These are phyloP conservation scores for Candida arabinofermentans DNA, from an alignment of 805 yeast genomes.

Conservation along the genomic window DNA sequence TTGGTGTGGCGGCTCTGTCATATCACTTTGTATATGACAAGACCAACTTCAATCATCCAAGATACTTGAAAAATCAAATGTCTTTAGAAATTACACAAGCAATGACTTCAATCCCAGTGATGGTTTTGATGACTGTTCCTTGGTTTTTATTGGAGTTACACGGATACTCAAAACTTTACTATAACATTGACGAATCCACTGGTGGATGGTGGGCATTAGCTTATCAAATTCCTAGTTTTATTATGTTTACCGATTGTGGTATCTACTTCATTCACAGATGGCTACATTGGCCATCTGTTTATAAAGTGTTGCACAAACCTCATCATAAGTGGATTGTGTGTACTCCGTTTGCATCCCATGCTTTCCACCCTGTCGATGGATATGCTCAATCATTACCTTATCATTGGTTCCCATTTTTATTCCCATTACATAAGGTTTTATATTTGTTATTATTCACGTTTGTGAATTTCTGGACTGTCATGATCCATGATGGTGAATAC, in stretches of 20 bases:
- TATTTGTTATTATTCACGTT: slow-evolving; percentile 80
- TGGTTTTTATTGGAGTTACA: slow-evolving; percentile 82
- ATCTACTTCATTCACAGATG: slow-evolving; percentile 89
- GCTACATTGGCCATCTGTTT: slow-evolving; percentile 89
- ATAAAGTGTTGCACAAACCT: slow-evolving; percentile 88
- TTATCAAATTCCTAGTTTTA: slow-evolving; percentile 70
- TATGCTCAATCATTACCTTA: slow-evolving; percentile 90
- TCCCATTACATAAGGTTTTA: slow-evolving; percentile 87
- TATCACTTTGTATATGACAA: slow-evolving; percentile 80
- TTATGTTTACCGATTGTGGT: slow-evolving; percentile 91
- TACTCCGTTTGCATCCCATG: slow-evolving; percentile 97
- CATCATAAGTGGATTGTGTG: slow-evolving; percentile 99
- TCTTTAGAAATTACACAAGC: slow-evolving; percentile 78
- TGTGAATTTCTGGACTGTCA: slow-evolving; percentile 96
- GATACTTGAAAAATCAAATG: slow-evolving; percentile 93
- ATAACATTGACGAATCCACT: slow-evolving; percentile 52
- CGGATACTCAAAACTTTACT: slow-evolving; percentile 80
- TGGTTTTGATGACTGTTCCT: slow-evolving; percentile 85
- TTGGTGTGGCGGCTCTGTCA: slow-evolving; percentile 70
- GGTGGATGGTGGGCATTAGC: slow-evolving; percentile 67
- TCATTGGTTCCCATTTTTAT: slow-evolving; percentile 84
- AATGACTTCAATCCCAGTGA: slow-evolving; percentile 74
- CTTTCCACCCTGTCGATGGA: slow-evolving; percentile 98
- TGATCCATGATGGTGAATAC: slow-evolving; percentile 98
- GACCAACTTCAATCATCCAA: slow-evolving; percentile 90